Base-by-base conservation (phyloP, 2,329 filamentous ascomycete genomes). In the Catunica adiposa region DNA sequence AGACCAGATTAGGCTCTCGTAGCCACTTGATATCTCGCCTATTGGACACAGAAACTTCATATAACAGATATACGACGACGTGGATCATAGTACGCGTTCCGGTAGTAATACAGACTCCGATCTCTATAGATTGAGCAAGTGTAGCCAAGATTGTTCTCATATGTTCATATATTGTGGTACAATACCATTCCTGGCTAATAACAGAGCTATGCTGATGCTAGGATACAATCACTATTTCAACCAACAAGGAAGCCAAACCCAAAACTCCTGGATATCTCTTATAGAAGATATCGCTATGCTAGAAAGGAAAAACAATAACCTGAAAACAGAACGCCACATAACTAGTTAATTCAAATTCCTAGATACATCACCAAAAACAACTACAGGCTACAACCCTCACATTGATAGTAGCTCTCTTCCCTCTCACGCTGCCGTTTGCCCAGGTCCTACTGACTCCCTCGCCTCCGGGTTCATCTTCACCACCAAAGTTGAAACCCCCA, bases 401-500 rank as follows among this genome's bases (percentile, higher is more conserved):
- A n/a, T n/a, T n/a, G n/a, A n/a, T n/a, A n/a, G n/a, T n/a, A n/a
- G n/a, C n/a, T n/a, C n/a, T n/a, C n/a, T n/a, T 7, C 29, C 29
- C 11, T 34, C 29, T 34, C 31, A 51, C 11, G 8, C 22, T 34
- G 29, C 20, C 8, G n/a, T 4, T 34, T 1, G 14, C 23, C 17
- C 26, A 50, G 8, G 25, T 26, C 11, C 48, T 6, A 26, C 23
- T 9, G 22, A 15, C 3, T 26, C 17, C n/a, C 7, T 26, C 7
- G 42, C 40, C 25, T 29, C 47, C 17, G 44, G 51, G 15, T 54
- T 53, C 55, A 54, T 57, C 5, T 50, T 53, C 8, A 55, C 53
- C 26, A 48, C 47, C 4, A 58, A 40, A 6, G 56, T 60, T n/a
- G 70, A 71, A 56, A 80, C 66, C 5, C 77, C 76, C 50, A 77